Evolutionary conservation across 768 basidiomycete genomes (phyloP), one percentile per base, ranked within the genome.

Genomic region (Suillus brevipes): DNA sequence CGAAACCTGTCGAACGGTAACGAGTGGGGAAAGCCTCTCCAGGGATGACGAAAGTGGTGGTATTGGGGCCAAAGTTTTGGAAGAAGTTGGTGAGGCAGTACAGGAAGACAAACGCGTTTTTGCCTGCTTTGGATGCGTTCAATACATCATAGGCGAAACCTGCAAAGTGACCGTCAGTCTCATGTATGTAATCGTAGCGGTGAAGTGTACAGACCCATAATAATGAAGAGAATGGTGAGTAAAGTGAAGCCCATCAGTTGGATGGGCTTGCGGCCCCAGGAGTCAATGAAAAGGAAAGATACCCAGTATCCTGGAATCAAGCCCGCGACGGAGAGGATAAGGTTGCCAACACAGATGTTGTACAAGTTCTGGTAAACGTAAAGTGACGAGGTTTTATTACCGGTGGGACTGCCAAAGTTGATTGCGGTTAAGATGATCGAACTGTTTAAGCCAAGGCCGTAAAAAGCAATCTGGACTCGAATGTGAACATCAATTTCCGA

Each of bases 1-100:
- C 93, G 70, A 94, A 90, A 13, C 85, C 89, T 6, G 92, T 93
- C 7, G 91, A 92, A 66, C 94, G 87, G 75, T 94, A 94, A 56
- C 94, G 90, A 1, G 93, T 95, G 1, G 93, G 93, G 86, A 93
- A 95, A 31, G 81, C 84, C 74, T 95, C 94, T 67, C 90, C 91
- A 0, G 93, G 92, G 4, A 94, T 79, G 62, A 94, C 65, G 75
- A 95, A 94, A 0, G 92, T 93, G 0, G 91, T 94, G 0, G 84
- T 84, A 69, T 93, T 92, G 12, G 89, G 90, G 2, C 91, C 92
- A 67, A 93, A 94, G 78, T 94, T 94, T 80, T 92, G 89, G 89
- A 94, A 92, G 80, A 93, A 93, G 74, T 91, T 90, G 70, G 91
- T 85, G n/a, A 95, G 80, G 74, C 91, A 91, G 80, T 94, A 95